Evolutionary conservation across 2,329 filamentous ascomycete genomes (phyloP).

Genomic region (Erysiphe neolycopersici): DNA sequence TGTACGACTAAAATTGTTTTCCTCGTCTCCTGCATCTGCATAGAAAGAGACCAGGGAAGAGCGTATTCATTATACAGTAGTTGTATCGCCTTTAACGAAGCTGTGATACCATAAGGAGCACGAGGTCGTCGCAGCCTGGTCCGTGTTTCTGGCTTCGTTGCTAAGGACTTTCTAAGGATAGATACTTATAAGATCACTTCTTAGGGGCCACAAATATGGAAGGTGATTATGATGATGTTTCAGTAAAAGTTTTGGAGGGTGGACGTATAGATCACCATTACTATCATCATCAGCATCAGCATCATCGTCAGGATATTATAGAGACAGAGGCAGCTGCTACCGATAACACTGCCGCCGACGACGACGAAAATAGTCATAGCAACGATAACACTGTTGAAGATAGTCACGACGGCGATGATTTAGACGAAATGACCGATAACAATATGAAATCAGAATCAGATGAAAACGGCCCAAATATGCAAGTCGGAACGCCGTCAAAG

Average conservation of each 20-base stretch:
- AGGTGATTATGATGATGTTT: constrained; percentile 14
- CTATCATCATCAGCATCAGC: too few relatives aligned
- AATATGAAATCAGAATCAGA: constrained; percentile 11
- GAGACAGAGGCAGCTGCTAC: constrained; percentile 9
- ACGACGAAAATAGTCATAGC: too few relatives aligned
- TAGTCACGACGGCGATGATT: constrained; percentile 8
- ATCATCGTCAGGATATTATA: constrained; percentile 2
- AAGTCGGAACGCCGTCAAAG: constrained; percentile 23
- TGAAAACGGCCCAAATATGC: constrained; percentile 10
- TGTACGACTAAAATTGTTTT: not conserved
- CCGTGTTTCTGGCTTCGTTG: not conserved
- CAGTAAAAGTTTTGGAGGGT: constrained; percentile 14
- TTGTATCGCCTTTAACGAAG: constrained; percentile 1
- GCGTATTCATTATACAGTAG: not conserved
- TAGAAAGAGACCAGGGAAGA: not conserved
- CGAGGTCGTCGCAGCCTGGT: not conserved
- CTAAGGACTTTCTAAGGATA: not conserved
- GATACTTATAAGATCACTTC: constrained; percentile 13
- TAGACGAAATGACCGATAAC: constrained; percentile 13
- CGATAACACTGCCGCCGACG: not conserved
- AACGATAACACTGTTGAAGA: too few relatives aligned
- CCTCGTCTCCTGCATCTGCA: constrained; percentile 1
- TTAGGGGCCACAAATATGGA: constrained; percentile 13
- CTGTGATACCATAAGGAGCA: constrained; percentile 1
- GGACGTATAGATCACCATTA: constrained; percentile 13